Evolutionary conservation across 2,329 filamentous ascomycete species (phyloP).

Genomic region (Phialophora tarda): DNA sequence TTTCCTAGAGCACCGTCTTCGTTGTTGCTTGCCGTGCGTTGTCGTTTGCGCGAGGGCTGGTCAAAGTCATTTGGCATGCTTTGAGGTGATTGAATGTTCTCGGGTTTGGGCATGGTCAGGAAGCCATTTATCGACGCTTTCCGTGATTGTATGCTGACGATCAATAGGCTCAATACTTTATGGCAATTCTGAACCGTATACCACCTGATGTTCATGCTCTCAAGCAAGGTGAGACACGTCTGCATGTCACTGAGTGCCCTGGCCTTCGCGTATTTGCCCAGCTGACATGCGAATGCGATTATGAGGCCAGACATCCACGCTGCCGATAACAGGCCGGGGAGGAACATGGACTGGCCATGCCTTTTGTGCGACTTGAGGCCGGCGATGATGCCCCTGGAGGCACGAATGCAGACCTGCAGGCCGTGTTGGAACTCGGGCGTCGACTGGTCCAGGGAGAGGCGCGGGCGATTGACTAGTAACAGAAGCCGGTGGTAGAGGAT

Average conservation of each 20-base stretch:
- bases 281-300: slow-evolving; percentile 50
- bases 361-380: slow-evolving; percentile 45
- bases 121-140: slow-evolving; percentile 37
- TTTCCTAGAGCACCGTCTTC: slow-evolving; percentile 20
- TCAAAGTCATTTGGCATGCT: slow-evolving; percentile 30
- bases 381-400: slow-evolving; percentile 47
- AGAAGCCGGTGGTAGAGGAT: slow-evolving; percentile 51
- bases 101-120: slow-evolving; percentile 32
- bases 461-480: slow-evolving; percentile 49
- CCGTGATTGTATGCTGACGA: slow-evolving; percentile 43
- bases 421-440: slow-evolving; percentile 50
- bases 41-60: slow-evolving; percentile 42
- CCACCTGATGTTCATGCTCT: slow-evolving; percentile 48
- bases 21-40: slow-evolving; percentile 24
- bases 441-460: slow-evolving; percentile 47
- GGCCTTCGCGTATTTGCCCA: slow-evolving; percentile 47
- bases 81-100: slow-evolving; percentile 25
- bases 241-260: slow-evolving; percentile 48
- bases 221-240: slow-evolving; percentile 44
- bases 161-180: slow-evolving; percentile 45
- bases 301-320: slow-evolving; percentile 52
- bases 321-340: slow-evolving; percentile 49
- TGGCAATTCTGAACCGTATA: slow-evolving; percentile 50
- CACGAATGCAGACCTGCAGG: slow-evolving; percentile 50
- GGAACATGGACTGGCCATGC: slow-evolving; percentile 47